Percentiles rank a stretch among this genome's conserved stretches.
Conservation (phyloP, 306 rosid species). For the Prunus dulcis region DNA sequence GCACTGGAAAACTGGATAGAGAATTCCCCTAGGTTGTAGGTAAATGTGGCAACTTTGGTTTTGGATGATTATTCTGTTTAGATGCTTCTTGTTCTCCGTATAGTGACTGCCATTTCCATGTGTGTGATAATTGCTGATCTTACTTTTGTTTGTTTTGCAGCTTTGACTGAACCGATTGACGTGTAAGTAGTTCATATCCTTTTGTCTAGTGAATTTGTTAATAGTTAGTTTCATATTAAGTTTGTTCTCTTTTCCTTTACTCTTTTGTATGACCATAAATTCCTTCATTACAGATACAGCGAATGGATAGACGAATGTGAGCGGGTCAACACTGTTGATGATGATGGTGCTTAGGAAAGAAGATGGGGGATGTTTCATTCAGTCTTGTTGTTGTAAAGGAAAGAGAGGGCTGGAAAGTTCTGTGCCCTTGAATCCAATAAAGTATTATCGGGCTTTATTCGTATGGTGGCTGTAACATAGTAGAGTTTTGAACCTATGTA, state of each 20-base stretch:
- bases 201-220: neutral
- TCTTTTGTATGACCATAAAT: neutral
- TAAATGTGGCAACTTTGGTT: neutral
- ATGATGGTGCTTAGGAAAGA: constrained; percentile 52
- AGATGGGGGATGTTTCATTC: neutral
- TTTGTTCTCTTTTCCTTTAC: neutral
- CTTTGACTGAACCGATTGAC: constrained; percentile 80
- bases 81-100: neutral
- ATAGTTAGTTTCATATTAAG: neutral
- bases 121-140: neutral
- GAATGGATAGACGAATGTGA: constrained; percentile 98
- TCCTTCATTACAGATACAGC: constrained; percentile 62
- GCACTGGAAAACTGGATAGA: neutral
- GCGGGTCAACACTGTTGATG: constrained; percentile 74
- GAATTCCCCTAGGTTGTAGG: neutral
- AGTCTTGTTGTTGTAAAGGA: neutral
- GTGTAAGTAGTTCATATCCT: constrained; percentile 46
- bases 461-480: neutral
- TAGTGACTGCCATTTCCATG: neutral
- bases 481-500: neutral
- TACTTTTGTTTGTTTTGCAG: constrained; percentile 39
- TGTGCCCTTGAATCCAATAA: constrained; percentile 3
- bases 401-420: neutral
- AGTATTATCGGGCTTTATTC: neutral
- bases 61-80: neutral